Base-by-base conservation (phyloP, 1,284 basidiomycete genomes). In the Ustilago cynodontis region DNA sequence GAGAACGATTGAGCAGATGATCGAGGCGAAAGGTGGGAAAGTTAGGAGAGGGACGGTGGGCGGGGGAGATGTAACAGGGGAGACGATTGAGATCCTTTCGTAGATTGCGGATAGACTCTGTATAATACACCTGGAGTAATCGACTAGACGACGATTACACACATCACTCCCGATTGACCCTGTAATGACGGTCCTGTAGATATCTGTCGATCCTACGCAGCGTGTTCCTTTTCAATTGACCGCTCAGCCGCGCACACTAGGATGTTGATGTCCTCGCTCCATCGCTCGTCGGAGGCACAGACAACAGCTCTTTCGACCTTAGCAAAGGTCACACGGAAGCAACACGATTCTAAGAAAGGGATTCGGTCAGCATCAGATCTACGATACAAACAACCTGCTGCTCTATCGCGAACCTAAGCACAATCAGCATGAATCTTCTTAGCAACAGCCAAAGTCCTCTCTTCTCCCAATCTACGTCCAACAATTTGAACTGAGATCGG, bases 1-100 rank as follows among this genome's bases (percentile, higher is more conserved):
- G 1, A 71, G 74, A 33, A 86, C 82, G 10, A 75, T 86, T 31
- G 84, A 86, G 52, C 77, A 85, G 60, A 85, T 86, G 59, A 79
- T 86, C 14, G 65, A 61, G 31, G 82, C 78, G 1, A 78, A 85
- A 11, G 83, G 83, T 22, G 83, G 82, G 1, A 73, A 65, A 18
- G 79, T 86, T 4, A 72, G 62, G 28, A 64, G 71, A 14, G 84
- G 84, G 3, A 77, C 68, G 2, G 69, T 79, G 22, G 69, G 68
- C 5, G 67, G 59, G 13, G 81, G 82, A 33, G 81, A 72, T 2
- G 37, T 71, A 6, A 79, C 75, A 10, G 82, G 82, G n/a, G 82
- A 82, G 59, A 83, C 83, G 18, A 72, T 83, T 50, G 83, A 85
- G 63, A 85, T 85, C 43, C 69, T 71, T 20, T 65, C 62, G 0